Percentiles rank a stretch among this genome's conserved stretches.
These are phyloP conservation scores for Laburnicola sp. DNA, from an alignment of 2,329 filamentous ascomycete species.

Conservation along the genomic window DNA sequence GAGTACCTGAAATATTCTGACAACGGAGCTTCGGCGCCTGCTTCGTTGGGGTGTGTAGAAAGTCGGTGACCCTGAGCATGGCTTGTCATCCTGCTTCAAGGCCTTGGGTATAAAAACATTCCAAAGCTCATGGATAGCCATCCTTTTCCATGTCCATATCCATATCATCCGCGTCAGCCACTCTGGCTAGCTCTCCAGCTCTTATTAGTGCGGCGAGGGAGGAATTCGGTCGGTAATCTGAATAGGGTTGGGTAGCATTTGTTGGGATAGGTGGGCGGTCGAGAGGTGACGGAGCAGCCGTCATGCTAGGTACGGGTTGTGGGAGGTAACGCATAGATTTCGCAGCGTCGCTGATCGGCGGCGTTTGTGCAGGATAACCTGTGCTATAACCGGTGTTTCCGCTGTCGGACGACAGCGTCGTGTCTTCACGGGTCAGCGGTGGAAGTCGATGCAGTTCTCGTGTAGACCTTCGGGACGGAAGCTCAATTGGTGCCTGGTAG, in stretches of 20 bases:
- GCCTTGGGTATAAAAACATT: background rate
- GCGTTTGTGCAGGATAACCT: slow-evolving; percentile 14
- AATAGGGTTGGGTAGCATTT: slow-evolving; percentile 23
- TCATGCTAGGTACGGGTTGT: slow-evolving; percentile 41
- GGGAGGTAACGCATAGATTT: slow-evolving; percentile 44
- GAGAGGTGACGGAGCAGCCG: slow-evolving; percentile 33
- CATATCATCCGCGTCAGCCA: slow-evolving; percentile 25
- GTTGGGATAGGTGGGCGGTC: slow-evolving; percentile 28
- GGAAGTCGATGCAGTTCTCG: slow-evolving; percentile 38
- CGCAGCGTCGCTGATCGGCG: slow-evolving; percentile 31
- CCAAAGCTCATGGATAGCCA: slow-evolving; percentile 22
- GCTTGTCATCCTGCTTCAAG: too few relatives aligned
- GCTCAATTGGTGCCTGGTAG: slow-evolving; percentile 30
- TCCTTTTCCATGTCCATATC: slow-evolving; percentile 30
- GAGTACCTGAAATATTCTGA: too few relatives aligned
- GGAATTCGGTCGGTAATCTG: slow-evolving; percentile 38
- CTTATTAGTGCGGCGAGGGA: slow-evolving; percentile 43
- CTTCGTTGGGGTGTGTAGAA: too few relatives aligned
- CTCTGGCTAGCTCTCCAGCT: slow-evolving; percentile 44
- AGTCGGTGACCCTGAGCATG: too few relatives aligned
- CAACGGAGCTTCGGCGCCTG: too few relatives aligned
- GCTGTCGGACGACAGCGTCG: slow-evolving; percentile 46
- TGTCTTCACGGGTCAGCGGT: slow-evolving; percentile 45
- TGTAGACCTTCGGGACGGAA: slow-evolving; percentile 36
- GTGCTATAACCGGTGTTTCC: slow-evolving; percentile 28